These are phyloP conservation scores for Komagataella pseudopastoris DNA, from an alignment of 805 yeast genomes.

Conservation along the genomic window DNA sequence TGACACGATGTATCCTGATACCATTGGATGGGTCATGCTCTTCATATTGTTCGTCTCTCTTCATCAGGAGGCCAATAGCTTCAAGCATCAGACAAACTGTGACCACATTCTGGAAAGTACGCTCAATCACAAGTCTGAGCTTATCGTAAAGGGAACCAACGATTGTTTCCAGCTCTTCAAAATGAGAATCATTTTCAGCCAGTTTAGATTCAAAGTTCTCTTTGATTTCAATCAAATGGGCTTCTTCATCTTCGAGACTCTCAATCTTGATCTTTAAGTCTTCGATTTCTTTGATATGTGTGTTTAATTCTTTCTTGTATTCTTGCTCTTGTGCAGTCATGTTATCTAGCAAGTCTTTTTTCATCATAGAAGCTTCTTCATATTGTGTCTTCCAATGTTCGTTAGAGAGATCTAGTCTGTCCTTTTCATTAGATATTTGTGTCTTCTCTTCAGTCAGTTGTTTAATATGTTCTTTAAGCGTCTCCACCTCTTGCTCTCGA, in stretches of 20 bases:
- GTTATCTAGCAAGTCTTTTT: constrained; percentile 52
- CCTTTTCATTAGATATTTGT: constrained; percentile 12
- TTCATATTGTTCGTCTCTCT: constrained; percentile 21
- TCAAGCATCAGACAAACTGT: constrained; percentile 50
- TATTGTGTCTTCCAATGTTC: constrained; percentile 6
- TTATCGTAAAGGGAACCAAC: constrained; percentile 16
- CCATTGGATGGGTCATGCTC: constrained; percentile 16
- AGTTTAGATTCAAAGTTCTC: constrained; percentile 19
- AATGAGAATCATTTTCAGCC: constrained; percentile 10
- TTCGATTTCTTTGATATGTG: constrained; percentile 35
- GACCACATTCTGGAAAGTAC: constrained; percentile 21
- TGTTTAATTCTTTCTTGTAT: constrained; percentile 36
- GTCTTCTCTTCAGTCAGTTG: constrained; percentile 6
- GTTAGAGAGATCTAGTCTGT: constrained; percentile 6
- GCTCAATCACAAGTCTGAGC: constrained; percentile 27
- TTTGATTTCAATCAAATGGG: constrained; percentile 27
- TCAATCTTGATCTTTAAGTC: constrained; percentile 28
- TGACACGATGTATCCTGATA: constrained; percentile 56
- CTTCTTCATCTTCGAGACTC: constrained; percentile 33
- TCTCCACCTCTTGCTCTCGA: neutral
- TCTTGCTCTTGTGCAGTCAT: constrained; percentile 55
- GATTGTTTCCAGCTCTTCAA: constrained; percentile 9
- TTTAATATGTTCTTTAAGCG: neutral
- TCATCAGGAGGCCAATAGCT: constrained; percentile 62
- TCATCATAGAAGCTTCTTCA: constrained; percentile 25